phyloP scores from a whole-genome alignment of 1,284 basidiomycete genomes.

The Fomitiporia mediterranea region DNA sequence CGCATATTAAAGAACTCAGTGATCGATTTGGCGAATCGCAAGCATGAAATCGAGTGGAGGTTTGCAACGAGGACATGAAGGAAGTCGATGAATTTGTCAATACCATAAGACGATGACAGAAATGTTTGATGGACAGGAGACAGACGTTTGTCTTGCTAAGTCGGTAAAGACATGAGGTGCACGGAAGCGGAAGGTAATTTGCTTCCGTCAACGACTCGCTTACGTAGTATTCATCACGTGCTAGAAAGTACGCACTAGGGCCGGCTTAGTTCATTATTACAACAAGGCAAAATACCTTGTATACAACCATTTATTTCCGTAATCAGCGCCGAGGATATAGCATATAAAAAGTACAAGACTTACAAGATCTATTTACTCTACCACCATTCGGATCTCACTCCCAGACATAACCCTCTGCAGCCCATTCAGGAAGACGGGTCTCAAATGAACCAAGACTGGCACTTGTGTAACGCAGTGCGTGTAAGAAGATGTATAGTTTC shows the following conservation, averaged over 20 bases:
- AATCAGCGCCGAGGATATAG: too few relatives aligned
- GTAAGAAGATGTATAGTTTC: constrained; percentile 89
- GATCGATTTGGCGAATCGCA: too few relatives aligned
- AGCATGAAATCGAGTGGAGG: not conserved
- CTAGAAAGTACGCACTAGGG: too few relatives aligned
- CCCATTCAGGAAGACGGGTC: constrained; percentile 74
- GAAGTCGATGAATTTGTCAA: not conserved
- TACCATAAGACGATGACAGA: not conserved
- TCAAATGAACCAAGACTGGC: constrained; percentile 70
- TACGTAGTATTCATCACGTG: too few relatives aligned
- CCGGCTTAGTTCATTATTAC: too few relatives aligned
- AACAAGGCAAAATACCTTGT: too few relatives aligned
- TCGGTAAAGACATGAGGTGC: not conserved
- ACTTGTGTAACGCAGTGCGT: constrained; percentile 75
- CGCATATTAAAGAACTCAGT: too few relatives aligned
- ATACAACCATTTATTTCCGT: too few relatives aligned
- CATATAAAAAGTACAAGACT: too few relatives aligned
- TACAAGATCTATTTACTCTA: too few relatives aligned
- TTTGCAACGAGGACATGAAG: not conserved
- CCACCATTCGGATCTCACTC: constrained; percentile 18
- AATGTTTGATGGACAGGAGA: not conserved
- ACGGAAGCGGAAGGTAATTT: too few relatives aligned
- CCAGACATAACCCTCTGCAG: constrained; percentile 61
- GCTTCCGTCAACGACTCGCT: too few relatives aligned
- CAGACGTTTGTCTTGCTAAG: not conserved